Conservation (phyloP, 2,329 filamentous ascomycete species). For the Chaetothyriales sp. region DNA sequence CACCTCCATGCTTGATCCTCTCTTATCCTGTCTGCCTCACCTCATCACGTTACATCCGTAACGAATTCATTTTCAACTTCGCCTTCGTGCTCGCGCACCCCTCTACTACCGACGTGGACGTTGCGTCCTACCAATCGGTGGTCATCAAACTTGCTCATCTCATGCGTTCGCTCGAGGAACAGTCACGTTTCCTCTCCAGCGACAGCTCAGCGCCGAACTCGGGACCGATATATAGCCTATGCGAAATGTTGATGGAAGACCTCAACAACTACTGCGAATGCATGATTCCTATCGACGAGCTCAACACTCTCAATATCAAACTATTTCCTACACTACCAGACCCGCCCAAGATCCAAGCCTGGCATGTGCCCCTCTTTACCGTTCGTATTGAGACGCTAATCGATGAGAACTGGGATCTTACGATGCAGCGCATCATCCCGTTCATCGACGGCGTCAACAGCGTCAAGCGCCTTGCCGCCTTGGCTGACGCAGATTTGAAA, state of each 20-base stretch:
- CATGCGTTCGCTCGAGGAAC: constrained; percentile 81
- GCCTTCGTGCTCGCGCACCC: constrained; percentile 60
- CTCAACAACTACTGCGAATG: constrained; percentile 95
- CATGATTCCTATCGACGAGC: constrained; percentile 96
- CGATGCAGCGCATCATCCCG: constrained; percentile 52
- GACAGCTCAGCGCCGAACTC: constrained; percentile 33
- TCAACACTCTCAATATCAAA: constrained; percentile 93
- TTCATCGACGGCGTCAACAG: constrained; percentile 86
- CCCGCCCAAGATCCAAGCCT: constrained; percentile 65
- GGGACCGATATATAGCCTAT: constrained; percentile 50
- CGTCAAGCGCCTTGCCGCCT: constrained; percentile 70
- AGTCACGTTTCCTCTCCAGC: constrained; percentile 60
- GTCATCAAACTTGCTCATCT: constrained; percentile 73
- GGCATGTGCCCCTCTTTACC: constrained; percentile 76
- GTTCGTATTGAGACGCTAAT: constrained; percentile 40
- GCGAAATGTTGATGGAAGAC: constrained; percentile 81
- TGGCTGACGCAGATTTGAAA: constrained; percentile 73
- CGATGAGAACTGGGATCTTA: constrained; percentile 43
- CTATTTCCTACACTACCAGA: constrained; percentile 71
- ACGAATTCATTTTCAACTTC: constrained; percentile 98
- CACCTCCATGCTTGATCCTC: constrained; percentile 60
- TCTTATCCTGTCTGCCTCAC: constrained; percentile 82
- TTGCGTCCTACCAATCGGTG: constrained; percentile 68
- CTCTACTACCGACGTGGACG: constrained; percentile 35
- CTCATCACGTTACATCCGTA: constrained; percentile 68